Evolutionary conservation across 2,329 filamentous ascomycete species (phyloP).

Genomic region (Microdochium nivale): DNA sequence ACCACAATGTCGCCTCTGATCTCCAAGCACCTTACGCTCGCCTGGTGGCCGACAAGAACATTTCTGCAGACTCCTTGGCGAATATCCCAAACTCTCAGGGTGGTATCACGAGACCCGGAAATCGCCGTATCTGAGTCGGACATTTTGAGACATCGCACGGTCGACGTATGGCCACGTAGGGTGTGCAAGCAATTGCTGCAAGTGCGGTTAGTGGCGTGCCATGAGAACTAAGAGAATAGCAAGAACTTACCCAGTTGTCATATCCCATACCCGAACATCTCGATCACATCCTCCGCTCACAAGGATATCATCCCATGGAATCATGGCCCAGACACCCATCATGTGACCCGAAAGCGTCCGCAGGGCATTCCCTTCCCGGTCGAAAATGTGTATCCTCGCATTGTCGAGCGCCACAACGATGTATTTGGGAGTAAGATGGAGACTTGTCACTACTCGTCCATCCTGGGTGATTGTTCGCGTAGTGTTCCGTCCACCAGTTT

Average conservation of each 20-base stretch:
- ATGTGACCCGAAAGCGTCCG: slow-evolving; percentile 90
- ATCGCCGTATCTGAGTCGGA: slow-evolving; percentile 89
- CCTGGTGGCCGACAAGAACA: slow-evolving; percentile 88
- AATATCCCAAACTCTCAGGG: slow-evolving; percentile 91
- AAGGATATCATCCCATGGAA: slow-evolving; percentile 90
- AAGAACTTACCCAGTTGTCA: slow-evolving; percentile 71
- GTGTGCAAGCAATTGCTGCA: slow-evolving; percentile 66
- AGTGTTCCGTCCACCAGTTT: slow-evolving; percentile 77
- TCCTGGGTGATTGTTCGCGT: slow-evolving; percentile 89
- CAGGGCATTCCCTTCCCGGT: slow-evolving; percentile 79
- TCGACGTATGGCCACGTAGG: slow-evolving; percentile 89
- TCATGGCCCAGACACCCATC: slow-evolving; percentile 99
- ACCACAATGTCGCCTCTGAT: slow-evolving; percentile 95
- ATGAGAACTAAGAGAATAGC: neutral
- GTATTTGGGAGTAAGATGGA: slow-evolving; percentile 91
- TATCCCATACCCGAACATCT: slow-evolving; percentile 94
- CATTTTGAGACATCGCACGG: slow-evolving; percentile 96
- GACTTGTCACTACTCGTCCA: slow-evolving; percentile 90
- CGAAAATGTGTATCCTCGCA: slow-evolving; percentile 96
- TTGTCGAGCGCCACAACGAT: slow-evolving; percentile 97
- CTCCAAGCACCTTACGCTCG: slow-evolving; percentile 88
- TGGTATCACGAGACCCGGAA: slow-evolving; percentile 92
- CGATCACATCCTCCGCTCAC: slow-evolving; percentile 95
- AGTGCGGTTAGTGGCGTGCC: slow-evolving; percentile 15
- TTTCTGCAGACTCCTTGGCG: slow-evolving; percentile 80